Evolutionary conservation across 1,139 yeast genomes (phyloP), one percentile per base, ranked within the genome.

Genomic region (Meyerozyma elateridarum): DNA sequence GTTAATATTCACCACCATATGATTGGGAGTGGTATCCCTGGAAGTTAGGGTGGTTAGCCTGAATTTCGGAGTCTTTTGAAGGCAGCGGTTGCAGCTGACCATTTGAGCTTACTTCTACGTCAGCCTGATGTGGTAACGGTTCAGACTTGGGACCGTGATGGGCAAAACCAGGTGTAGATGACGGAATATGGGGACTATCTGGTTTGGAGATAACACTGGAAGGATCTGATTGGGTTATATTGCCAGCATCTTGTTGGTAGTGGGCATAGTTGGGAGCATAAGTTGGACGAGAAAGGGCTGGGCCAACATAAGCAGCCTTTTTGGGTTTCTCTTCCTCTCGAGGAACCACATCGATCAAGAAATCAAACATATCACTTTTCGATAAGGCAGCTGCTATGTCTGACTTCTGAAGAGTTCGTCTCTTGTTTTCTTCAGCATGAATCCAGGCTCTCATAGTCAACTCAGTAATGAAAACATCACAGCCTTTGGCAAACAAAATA

Each of bases 391-490:
- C 93, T 2, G 96, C 95, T 41, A 91, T 88, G 53, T 91, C 98
- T 2, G 89, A 81, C 49, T 89, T 82, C 59, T 91, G 98, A 39
- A 91, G 63, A 8, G 98, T 91, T 42, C 98, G 70, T 44, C 98
- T 73, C 53, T 91, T 91, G 61, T 85, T 87, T 49, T 87, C 96
- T 55, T 91, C 97, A 1, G 97, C 96, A 39, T 73, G 96, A 40
- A 91, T 87, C 98, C 98, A 91, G 3, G 98, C 97, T 38, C 98
- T 70, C 96, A 91, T 88, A 8, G 98, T 89, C 36, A 91, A 68
- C 56, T 91, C 98, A 0, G 97, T 89, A 42, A 91, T 91, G 58
- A 91, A 91, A 27, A 91, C 81, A 54, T 91, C 98, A 59, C 98
- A 91, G 1, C 97, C 97, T 57, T 91, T 91, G 30, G 98, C 97